Conservation (phyloP, 2,329 filamentous ascomycete genomes). For the Orbilia javanica region DNA sequence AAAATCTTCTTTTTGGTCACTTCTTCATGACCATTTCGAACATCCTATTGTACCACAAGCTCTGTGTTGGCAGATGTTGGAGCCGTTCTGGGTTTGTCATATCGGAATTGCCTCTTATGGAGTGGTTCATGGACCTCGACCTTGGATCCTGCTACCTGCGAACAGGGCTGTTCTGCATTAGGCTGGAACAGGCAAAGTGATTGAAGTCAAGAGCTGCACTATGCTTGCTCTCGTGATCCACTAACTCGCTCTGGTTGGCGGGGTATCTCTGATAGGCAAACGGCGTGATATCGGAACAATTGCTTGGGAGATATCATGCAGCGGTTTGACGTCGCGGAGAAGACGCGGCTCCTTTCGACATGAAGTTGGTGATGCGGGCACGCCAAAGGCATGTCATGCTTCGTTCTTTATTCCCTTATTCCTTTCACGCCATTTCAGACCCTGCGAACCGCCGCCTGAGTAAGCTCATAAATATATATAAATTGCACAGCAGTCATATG, state of each 20-base stretch:
- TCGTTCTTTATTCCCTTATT: background rate
- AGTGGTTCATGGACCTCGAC: background rate
- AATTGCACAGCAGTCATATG: background rate
- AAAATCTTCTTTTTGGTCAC: no score
- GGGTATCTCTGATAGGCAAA: constrained; percentile 21
- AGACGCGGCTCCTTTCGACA: background rate
- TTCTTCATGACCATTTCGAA: no score
- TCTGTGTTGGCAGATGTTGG: background rate
- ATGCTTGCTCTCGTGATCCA: constrained; percentile 51
- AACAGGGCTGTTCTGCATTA: constrained; percentile 6
- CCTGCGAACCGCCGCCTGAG: no score
- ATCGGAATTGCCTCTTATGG: background rate
- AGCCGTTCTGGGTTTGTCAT: background rate
- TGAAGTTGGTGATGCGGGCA: constrained; percentile 4
- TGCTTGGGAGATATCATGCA: background rate
- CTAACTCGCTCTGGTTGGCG: constrained; percentile 49
- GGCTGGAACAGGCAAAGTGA: constrained; percentile 36
- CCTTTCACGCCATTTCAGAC: background rate
- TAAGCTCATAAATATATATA: background rate
- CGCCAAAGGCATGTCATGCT: constrained; percentile 22
- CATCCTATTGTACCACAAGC: no score
- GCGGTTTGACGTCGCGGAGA: constrained; percentile 19
- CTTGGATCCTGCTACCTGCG: constrained; percentile 14
- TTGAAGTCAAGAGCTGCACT: constrained; percentile 22
- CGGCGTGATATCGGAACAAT: constrained; percentile 56